Evolutionary conservation across 768 basidiomycete species (phyloP).

Genomic region (Tulasnella sp.): DNA sequence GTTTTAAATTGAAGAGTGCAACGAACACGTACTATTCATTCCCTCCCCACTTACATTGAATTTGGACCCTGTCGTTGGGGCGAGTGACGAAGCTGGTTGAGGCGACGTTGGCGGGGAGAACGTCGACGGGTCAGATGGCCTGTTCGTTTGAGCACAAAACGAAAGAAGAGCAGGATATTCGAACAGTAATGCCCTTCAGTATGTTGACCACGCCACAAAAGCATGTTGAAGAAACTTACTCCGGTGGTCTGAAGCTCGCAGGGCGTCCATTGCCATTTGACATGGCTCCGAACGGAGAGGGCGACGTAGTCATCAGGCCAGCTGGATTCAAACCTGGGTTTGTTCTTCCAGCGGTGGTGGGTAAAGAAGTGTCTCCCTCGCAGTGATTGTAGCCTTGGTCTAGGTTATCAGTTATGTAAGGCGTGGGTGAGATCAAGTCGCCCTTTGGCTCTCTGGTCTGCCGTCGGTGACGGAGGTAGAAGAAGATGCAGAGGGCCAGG

Average conservation of each 20-base stretch:
- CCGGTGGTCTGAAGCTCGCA: neutral
- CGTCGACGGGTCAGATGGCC: neutral
- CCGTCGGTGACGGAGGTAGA: neutral
- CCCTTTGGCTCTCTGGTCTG: slow-evolving; percentile 3
- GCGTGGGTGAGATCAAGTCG: neutral
- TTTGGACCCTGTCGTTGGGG: too few relatives aligned
- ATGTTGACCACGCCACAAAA: neutral
- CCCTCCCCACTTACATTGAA: neutral
- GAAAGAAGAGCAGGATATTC: neutral
- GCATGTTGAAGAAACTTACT: neutral
- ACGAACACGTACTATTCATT: neutral
- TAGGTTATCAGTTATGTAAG: neutral
- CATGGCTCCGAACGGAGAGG: neutral
- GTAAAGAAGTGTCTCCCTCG: neutral
- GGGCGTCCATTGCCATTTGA: neutral
- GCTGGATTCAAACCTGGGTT: too few relatives aligned
- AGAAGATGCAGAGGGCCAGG: neutral
- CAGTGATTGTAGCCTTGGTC: neutral
- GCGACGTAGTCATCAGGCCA: too few relatives aligned
- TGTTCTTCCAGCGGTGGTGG: too few relatives aligned
- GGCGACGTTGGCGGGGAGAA: neutral
- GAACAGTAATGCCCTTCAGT: too few relatives aligned
- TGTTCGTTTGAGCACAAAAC: too few relatives aligned
- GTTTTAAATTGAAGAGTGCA: too few relatives aligned
- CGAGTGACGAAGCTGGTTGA: neutral